Conservation (phyloP, 441 rosid species). For the Eutrema salsugineum region DNA sequence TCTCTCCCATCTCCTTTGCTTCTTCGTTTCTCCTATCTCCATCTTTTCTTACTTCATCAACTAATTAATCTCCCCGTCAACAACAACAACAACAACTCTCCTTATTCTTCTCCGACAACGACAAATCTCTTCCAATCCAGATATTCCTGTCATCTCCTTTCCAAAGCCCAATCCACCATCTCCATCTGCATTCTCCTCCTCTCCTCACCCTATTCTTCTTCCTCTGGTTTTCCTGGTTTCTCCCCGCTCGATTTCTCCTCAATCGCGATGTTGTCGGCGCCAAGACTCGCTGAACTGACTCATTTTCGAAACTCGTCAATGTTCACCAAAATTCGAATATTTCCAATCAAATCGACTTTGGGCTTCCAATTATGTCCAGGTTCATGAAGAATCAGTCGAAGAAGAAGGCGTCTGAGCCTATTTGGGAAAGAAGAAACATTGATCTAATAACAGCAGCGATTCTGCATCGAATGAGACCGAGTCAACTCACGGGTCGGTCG, state of each 20-base stretch:
- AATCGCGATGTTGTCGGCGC: conserved; percentile 8
- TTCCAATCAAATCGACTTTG: too few species aligned
- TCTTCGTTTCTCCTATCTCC: too few species aligned
- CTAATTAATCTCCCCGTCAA: conserved; percentile 68
- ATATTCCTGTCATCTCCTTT: conserved; percentile 48
- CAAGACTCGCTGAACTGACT: neutral
- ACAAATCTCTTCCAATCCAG: conserved; percentile 40
- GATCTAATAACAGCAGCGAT: too few species aligned
- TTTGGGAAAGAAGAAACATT: neutral
- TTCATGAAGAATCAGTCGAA: too few species aligned
- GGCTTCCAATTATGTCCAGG: too few species aligned
- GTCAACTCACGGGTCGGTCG: too few species aligned
- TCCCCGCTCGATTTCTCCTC: conserved; percentile 27
- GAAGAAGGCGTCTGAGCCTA: too few species aligned
- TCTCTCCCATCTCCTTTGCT: too few species aligned
- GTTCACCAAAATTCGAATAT: too few species aligned
- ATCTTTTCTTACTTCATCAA: too few species aligned
- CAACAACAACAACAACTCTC: neutral
- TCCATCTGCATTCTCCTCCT: conserved; percentile 68
- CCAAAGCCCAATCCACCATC: conserved; percentile 75
- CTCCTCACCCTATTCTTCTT: conserved; percentile 63
- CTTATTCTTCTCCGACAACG: conserved; percentile 20
- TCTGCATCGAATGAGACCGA: too few species aligned
- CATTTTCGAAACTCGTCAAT: too few species aligned
- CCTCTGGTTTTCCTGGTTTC: conserved; percentile 30